Evolutionary conservation across 169 alveolate genomes (phyloP).

Genomic region (Plasmodium blacklocki): DNA sequence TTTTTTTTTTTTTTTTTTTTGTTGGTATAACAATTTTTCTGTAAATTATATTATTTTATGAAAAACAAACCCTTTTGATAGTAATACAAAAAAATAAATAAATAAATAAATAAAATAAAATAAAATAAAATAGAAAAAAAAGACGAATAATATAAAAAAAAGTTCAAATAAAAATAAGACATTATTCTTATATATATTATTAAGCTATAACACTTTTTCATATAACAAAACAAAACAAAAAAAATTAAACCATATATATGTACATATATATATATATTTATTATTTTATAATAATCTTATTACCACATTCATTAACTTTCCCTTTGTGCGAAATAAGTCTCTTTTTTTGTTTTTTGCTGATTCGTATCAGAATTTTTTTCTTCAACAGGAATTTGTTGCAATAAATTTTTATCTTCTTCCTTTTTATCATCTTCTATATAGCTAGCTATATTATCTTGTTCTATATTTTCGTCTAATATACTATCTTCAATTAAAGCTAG

Average conservation of each 20-base stretch:
- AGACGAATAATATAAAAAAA: no score
- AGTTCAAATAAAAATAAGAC: no score
- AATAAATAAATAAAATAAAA: no score
- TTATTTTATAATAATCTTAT: not conserved
- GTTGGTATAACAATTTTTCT: no score
- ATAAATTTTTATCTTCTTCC: slow-evolving; percentile 13
- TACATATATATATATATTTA: not conserved
- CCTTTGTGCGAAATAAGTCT: slow-evolving; percentile 35
- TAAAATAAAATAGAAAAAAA: no score
- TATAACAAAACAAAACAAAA: not conserved
- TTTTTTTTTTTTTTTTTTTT: no score
- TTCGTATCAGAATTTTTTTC: slow-evolving; percentile 1
- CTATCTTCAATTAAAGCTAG: slow-evolving; percentile 67
- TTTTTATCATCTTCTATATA: slow-evolving; percentile 44
- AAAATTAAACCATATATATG: not conserved
- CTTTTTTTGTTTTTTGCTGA: slow-evolving; percentile 23
- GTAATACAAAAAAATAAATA: no score
- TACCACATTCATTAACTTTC: slow-evolving; percentile 14
- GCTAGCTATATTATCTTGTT: slow-evolving; percentile 49
- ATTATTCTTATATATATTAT: not conserved
- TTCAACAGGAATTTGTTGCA: not conserved
- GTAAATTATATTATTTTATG: no score
- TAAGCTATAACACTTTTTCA: not conserved
- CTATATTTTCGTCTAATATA: slow-evolving; percentile 65
- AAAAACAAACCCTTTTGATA: no score